Base-by-base conservation (phyloP, 1,284 basidiomycete genomes). In the Ustilago sp. region DNA sequence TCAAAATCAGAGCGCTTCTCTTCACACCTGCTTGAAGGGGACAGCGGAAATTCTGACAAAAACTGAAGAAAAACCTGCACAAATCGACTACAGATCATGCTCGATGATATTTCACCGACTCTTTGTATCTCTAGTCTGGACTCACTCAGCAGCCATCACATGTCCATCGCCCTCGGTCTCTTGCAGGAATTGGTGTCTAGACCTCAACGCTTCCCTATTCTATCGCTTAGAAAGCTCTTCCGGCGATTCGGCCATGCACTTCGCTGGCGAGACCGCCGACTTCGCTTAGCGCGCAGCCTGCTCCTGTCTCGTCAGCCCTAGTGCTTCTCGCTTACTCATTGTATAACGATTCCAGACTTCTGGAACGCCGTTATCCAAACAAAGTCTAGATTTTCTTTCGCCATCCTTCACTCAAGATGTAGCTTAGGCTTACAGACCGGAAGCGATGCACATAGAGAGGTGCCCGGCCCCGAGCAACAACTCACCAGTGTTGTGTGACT, bases 141-240 rank as follows among this genome's bases (percentile, higher is more conserved):
- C 23, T 23, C 19, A 50, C 47, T 50, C 47, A 50, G 47, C 28
- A 12, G 23, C 23, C 28, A 50, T 50, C 47, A 50, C 47, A 32
- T 50, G 47, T 5, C 9, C 47, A 13, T 41, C 23, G 45, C 28
- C 19, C 47, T 31, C 34, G 31, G 11, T 39, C 31, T 19, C 19
- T 50, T 19, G n/a, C 43, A 19, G 7, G 19, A 8, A 13, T 19
- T 45, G 15, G n/a, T 36, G 34, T 62, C 65, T 68, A 57, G 65
- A 48, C 65, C 23, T 23, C 23, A 23, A 23, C 47, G 34, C 12
- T 12, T 11, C 39, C 1, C 23, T 43, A 23, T 19, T 15, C 28
- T 32, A 8, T 31, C 28, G 23, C 47, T 50, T 31, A 28, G 28
- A 6, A 13, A 6, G 28, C 47, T 43, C 39, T 61, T 28, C 59